Conservation (phyloP, 306 rosid species). For the Hippophae rhamnoides region DNA sequence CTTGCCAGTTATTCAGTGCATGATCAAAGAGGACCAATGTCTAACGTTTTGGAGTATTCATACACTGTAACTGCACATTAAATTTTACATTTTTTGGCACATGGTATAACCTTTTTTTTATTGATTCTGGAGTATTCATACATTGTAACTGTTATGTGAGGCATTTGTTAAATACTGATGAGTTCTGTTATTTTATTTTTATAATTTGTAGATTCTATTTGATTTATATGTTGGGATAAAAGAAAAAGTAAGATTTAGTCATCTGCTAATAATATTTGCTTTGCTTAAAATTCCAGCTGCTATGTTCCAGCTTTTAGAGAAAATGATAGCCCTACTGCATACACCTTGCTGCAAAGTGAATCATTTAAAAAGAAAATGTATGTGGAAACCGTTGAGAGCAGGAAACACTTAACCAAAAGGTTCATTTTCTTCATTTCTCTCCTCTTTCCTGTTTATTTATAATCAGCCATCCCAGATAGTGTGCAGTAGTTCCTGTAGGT, state of each 20-base stretch:
- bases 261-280: slow-evolving; percentile 11
- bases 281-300: slow-evolving; percentile 19
- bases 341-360: slow-evolving; percentile 18
- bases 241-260: neutral
- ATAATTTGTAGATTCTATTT: neutral
- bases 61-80: neutral
- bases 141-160: neutral
- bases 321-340: slow-evolving; percentile 27
- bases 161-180: neutral
- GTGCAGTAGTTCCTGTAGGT: too few species aligned
- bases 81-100: neutral
- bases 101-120: neutral
- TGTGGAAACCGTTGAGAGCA: slow-evolving; percentile 34
- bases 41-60: neutral
- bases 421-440: slow-evolving; percentile 27
- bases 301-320: slow-evolving; percentile 33
- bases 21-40: too few species aligned
- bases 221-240: neutral
- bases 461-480: neutral
- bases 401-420: slow-evolving; percentile 38
- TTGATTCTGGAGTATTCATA: neutral
- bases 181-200: neutral
- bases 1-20: too few species aligned
- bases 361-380: slow-evolving; percentile 27
- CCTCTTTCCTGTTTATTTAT: neutral